A percentile compares a stretch with the other conserved stretches of the same genome.
Conservation (phyloP, 768 basidiomycete genomes). For the Lactarius tabidus region DNA sequence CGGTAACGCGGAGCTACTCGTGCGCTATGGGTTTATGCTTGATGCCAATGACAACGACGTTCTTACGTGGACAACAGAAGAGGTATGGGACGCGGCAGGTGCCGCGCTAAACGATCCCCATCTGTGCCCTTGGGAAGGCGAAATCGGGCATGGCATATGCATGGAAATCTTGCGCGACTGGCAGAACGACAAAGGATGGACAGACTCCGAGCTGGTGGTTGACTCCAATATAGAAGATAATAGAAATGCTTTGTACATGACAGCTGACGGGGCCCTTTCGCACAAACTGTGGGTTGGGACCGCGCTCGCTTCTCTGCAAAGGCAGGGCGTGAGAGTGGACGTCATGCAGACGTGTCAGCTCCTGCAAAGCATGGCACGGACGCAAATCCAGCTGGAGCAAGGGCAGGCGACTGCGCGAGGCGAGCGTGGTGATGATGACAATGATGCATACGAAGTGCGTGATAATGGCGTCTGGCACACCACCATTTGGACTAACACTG, state of each 20-base stretch:
- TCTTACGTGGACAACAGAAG: slow-evolving; percentile 33
- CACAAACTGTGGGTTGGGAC: slow-evolving; percentile 22
- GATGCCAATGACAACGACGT: slow-evolving; percentile 67
- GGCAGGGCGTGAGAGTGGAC: slow-evolving; percentile 6
- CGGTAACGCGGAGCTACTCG: slow-evolving; percentile 60
- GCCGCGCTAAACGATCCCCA: slow-evolving; percentile 9
- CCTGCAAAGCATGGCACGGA: slow-evolving; percentile 8
- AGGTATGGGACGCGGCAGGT: slow-evolving; percentile 28
- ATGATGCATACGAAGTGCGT: slow-evolving; percentile 16
- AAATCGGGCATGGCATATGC: slow-evolving; percentile 7
- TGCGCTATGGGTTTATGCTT: slow-evolving; percentile 70
- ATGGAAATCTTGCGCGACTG: slow-evolving; percentile 24
- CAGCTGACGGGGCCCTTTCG: slow-evolving; percentile 25
- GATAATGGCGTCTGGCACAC: slow-evolving; percentile 1
- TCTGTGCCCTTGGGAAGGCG: slow-evolving; percentile 6
- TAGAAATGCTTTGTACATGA: slow-evolving; percentile 18
- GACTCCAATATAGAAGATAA: slow-evolving; percentile 9
- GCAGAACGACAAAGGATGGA: slow-evolving; percentile 22
- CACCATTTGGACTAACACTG: slow-evolving; percentile 11
- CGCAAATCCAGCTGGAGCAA: slow-evolving; percentile 18
- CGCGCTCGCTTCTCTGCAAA: slow-evolving; percentile 12
- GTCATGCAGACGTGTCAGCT: not conserved
- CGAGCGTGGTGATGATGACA: slow-evolving; percentile 1
- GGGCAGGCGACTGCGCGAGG: slow-evolving; percentile 3
- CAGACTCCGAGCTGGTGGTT: slow-evolving; percentile 20